phyloP scores from a whole-genome alignment of 305 asterid species.

The Galium porrigens region DNA sequence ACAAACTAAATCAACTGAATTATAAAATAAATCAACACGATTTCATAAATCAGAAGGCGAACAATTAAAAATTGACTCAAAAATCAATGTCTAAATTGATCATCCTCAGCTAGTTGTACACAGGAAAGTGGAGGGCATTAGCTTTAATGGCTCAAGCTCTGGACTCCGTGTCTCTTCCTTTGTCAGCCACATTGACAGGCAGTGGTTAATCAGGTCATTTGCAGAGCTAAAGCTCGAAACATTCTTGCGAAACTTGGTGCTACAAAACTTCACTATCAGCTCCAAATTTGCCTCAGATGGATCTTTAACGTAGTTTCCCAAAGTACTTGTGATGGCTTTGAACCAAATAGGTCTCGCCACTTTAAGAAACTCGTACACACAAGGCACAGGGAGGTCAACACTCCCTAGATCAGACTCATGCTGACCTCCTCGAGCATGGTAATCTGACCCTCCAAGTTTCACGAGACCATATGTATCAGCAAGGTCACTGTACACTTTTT shows the following conservation, averaged over 20 bases:
- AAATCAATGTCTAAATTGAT: neutral
- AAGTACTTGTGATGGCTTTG: slow-evolving; percentile 42
- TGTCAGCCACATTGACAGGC: slow-evolving; percentile 49
- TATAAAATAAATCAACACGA: neutral
- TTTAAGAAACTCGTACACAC: slow-evolving; percentile 61
- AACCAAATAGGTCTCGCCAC: slow-evolving; percentile 82
- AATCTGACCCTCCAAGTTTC: slow-evolving; percentile 94
- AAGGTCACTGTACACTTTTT: slow-evolving; percentile 57
- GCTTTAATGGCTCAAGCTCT: slow-evolving; percentile 51
- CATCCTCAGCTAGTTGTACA: neutral
- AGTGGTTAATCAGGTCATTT: slow-evolving; percentile 44
- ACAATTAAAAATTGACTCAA: neutral
- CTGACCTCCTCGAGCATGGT: slow-evolving; percentile 72
- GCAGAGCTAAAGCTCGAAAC: slow-evolving; percentile 21
- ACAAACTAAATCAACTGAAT: too few relatives aligned
- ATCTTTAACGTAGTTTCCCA: slow-evolving; percentile 40
- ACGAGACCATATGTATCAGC: slow-evolving; percentile 62
- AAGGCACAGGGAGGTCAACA: slow-evolving; percentile 41
- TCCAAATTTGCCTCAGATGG: slow-evolving; percentile 49
- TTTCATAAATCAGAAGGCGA: neutral
- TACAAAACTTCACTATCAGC: slow-evolving; percentile 40
- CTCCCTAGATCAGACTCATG: slow-evolving; percentile 83
- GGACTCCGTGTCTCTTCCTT: slow-evolving; percentile 45
- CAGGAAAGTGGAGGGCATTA: slow-evolving; percentile 27
- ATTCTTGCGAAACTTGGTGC: slow-evolving; percentile 21